Conservation (phyloP, 1,139 yeast species). For the Yamadazyma aaseri region DNA sequence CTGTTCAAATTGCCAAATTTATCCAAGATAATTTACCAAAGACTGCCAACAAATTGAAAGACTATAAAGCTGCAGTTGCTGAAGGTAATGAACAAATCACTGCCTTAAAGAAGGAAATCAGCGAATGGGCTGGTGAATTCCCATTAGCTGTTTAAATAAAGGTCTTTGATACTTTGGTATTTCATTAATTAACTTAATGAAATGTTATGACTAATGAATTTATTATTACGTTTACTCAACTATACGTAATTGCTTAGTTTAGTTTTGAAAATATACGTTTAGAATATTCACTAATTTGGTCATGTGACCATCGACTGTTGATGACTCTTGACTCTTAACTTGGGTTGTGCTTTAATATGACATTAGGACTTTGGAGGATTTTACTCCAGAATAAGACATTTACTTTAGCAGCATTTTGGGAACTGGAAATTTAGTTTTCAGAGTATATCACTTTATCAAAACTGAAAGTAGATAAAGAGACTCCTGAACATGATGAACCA, state of each 20-base stretch:
- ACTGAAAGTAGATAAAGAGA: no score
- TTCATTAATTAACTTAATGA: slow-evolving; percentile 9
- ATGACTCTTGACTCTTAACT: no score
- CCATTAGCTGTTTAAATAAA: slow-evolving; percentile 71
- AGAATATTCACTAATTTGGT: no score
- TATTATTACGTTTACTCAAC: slow-evolving; percentile 13
- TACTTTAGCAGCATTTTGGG: no score
- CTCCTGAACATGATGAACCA: no score
- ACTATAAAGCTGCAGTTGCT: slow-evolving; percentile 80
- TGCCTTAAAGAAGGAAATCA: slow-evolving; percentile 72
- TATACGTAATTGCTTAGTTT: slow-evolving; percentile 10
- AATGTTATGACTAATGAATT: slow-evolving; percentile 8
- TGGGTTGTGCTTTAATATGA: no score
- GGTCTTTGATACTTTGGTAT: background rate
- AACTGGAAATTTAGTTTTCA: no score
- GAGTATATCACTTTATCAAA: no score
- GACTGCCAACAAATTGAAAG: slow-evolving; percentile 91
- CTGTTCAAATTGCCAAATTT: slow-evolving; percentile 75
- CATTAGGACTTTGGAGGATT: no score
- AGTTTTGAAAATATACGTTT: slow-evolving; percentile 1
- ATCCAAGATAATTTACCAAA: slow-evolving; percentile 75
- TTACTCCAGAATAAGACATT: no score
- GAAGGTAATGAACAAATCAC: slow-evolving; percentile 64
- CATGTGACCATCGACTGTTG: no score
- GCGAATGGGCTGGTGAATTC: slow-evolving; percentile 89